Percentiles rank a stretch among this genome's conserved stretches.
These are phyloP conservation scores for Leptoxyphium fumago DNA, from an alignment of 2,329 filamentous ascomycete species.

Conservation along the genomic window DNA sequence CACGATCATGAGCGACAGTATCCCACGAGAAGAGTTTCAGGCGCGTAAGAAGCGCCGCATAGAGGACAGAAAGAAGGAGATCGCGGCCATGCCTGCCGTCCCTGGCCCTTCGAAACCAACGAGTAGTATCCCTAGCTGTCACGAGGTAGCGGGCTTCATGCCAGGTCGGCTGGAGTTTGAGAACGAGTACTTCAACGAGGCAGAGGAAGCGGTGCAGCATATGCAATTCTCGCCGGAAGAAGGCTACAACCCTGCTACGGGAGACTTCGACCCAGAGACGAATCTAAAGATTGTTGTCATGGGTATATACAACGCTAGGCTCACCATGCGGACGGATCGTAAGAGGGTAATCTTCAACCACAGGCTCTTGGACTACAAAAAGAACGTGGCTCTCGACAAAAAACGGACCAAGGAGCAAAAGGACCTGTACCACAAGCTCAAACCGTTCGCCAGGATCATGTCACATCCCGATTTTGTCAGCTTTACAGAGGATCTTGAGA, in stretches of 20 bases:
- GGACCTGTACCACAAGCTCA: slow-evolving; percentile 81
- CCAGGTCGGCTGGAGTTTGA: slow-evolving; percentile 93
- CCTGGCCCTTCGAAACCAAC: slow-evolving; percentile 84
- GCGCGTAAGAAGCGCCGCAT: slow-evolving; percentile 83
- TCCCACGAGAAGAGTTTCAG: slow-evolving; percentile 87
- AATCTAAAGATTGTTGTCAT: slow-evolving; percentile 96
- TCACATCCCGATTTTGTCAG: slow-evolving; percentile 79
- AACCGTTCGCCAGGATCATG: slow-evolving; percentile 95
- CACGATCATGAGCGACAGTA: slow-evolving; percentile 59
- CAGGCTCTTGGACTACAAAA: slow-evolving; percentile 79
- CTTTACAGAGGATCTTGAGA: slow-evolving; percentile 70
- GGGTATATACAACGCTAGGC: slow-evolving; percentile 88
- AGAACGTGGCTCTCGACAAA: slow-evolving; percentile 81
- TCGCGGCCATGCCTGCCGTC: slow-evolving; percentile 67
- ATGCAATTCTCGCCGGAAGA: slow-evolving; percentile 98
- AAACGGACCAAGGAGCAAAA: slow-evolving; percentile 91
- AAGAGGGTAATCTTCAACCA: slow-evolving; percentile 98
- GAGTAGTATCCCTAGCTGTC: slow-evolving; percentile 84
- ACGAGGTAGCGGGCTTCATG: slow-evolving; percentile 98
- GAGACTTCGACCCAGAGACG: slow-evolving; percentile 86
- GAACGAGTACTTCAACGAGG: slow-evolving; percentile 93
- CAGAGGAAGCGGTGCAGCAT: slow-evolving; percentile 91
- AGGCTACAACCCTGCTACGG: slow-evolving; percentile 70
- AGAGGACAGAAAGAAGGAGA: slow-evolving; percentile 75
- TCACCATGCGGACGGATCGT: slow-evolving; percentile 80